Evolutionary conservation across 768 basidiomycete species (phyloP).

Genomic region (Hortiboletus flavorubellus): DNA sequence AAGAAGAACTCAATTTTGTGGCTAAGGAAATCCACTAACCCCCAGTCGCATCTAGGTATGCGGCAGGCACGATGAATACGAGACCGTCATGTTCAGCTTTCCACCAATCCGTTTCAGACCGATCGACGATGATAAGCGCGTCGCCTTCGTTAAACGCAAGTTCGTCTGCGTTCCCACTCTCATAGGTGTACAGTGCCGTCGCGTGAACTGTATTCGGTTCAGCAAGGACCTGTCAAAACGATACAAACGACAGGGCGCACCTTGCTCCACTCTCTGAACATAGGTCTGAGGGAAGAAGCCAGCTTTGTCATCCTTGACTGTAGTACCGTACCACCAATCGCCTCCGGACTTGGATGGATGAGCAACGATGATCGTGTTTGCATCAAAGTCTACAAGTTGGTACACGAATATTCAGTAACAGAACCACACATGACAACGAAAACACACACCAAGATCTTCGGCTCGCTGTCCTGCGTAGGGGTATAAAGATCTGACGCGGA

Average conservation of each 20-base stretch:
- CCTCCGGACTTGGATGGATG: constrained; percentile 83
- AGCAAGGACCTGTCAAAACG: not conserved
- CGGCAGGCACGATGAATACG: constrained; percentile 88
- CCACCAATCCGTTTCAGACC: constrained; percentile 89
- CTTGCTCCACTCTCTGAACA: constrained; percentile 64
- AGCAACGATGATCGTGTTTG: constrained; percentile 73
- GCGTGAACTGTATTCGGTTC: constrained; percentile 50
- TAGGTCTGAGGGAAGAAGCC: constrained; percentile 94
- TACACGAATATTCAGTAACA: constrained; percentile 1
- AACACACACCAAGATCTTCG: constrained; percentile 77
- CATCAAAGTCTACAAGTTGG: constrained; percentile 60
- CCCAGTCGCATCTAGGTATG: constrained; percentile 81
- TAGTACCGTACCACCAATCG: constrained; percentile 92
- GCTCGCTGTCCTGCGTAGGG: constrained; percentile 80
- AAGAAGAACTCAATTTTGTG: constrained; percentile 46
- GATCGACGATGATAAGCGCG: constrained; percentile 73
- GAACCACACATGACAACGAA: not conserved
- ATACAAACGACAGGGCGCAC: constrained; percentile 34
- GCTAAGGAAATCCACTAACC: constrained; percentile 71
- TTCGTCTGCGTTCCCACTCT: constrained; percentile 69
- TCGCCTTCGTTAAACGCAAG: constrained; percentile 86
- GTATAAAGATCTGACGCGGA: constrained; percentile 79
- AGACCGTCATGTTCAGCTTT: constrained; percentile 86
- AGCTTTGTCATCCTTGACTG: constrained; percentile 57
- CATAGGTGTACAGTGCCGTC: constrained; percentile 78